phyloP scores from a whole-genome alignment of 225 moss, liverwort and hornwort species.

The Bryoerythrophyllum caledonicum region DNA sequence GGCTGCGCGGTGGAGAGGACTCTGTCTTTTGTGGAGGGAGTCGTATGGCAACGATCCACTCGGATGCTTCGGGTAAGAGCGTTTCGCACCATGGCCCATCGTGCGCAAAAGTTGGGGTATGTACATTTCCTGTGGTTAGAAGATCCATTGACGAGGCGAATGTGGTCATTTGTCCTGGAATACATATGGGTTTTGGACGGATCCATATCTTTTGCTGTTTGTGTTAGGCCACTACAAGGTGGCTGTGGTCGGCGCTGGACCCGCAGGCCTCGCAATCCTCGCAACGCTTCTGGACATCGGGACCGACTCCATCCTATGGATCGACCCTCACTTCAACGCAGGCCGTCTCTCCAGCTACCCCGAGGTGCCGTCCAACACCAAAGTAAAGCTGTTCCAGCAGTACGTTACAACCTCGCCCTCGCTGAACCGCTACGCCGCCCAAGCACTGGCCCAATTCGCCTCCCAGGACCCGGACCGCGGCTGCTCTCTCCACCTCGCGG shows the following conservation, averaged over 20 bases:
- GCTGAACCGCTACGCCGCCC: slow-evolving; percentile 36
- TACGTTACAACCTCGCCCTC: slow-evolving; percentile 54
- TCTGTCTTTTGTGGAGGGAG: not conserved
- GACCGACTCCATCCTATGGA: slow-evolving; percentile 39
- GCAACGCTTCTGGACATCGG: slow-evolving; percentile 45
- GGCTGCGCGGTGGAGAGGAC: not conserved
- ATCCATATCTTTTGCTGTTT: not conserved
- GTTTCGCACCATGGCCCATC: no score
- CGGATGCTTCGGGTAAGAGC: slow-evolving; percentile 5
- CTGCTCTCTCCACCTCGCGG: slow-evolving; percentile 33
- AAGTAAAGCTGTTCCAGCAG: slow-evolving; percentile 59
- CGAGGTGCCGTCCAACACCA: slow-evolving; percentile 67
- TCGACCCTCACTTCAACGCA: slow-evolving; percentile 53
- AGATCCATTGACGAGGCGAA: not conserved
- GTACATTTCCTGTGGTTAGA: not conserved
- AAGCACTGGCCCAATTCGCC: slow-evolving; percentile 29
- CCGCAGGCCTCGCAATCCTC: slow-evolving; percentile 53
- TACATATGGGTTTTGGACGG: not conserved
- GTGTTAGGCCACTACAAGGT: slow-evolving; percentile 40
- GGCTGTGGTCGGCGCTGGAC: slow-evolving; percentile 58
- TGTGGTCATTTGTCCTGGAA: no score
- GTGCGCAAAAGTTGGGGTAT: no score
- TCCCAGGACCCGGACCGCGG: slow-evolving; percentile 35
- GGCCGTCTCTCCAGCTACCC: slow-evolving; percentile 53
- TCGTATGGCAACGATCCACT: not conserved